Percentiles rank a stretch among this genome's conserved stretches.
Evolutionary conservation across 2,329 filamentous ascomycete genomes (phyloP).

Genomic region (Thelonectria discophora): DNA sequence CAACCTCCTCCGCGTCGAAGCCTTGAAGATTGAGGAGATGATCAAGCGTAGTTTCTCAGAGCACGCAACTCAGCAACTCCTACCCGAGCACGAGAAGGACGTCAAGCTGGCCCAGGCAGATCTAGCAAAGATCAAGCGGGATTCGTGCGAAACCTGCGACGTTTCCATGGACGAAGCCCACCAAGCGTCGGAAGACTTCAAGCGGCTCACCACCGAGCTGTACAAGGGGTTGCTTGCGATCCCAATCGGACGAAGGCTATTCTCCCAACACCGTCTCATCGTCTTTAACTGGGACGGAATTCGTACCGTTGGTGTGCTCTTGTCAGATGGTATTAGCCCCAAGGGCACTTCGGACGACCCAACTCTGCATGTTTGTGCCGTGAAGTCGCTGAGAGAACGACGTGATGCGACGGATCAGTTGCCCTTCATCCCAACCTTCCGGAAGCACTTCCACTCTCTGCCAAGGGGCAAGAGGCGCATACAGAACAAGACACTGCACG

Average conservation of each 20-base stretch:
- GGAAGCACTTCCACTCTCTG: constrained; percentile 71
- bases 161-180: constrained; percentile 82
- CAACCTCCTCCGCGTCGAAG: constrained; percentile 92
- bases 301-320: constrained; percentile 81
- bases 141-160: constrained; percentile 84
- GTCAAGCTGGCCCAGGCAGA: constrained; percentile 93
- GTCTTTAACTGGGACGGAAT: constrained; percentile 88
- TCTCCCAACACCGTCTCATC: constrained; percentile 77
- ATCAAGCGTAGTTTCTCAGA: constrained; percentile 99
- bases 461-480: constrained; percentile 74
- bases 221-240: constrained; percentile 80
- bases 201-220: constrained; percentile 80
- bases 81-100: constrained; percentile 95
- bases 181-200: constrained; percentile 80
- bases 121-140: constrained; percentile 87
- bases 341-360: constrained; percentile 67
- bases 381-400: constrained; percentile 72
- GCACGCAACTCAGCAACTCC: constrained; percentile 91
- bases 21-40: constrained; percentile 99
- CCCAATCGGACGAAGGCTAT: constrained; percentile 83
- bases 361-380: constrained; percentile 79
- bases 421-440: constrained; percentile 79
- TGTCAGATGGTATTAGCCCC: constrained; percentile 76
- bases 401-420: constrained; percentile 86
- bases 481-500: constrained; percentile 71